Percentiles rank a stretch among this genome's conserved stretches.
Conservation (phyloP, 2,329 filamentous ascomycete genomes). For the Fulvia fulva region DNA sequence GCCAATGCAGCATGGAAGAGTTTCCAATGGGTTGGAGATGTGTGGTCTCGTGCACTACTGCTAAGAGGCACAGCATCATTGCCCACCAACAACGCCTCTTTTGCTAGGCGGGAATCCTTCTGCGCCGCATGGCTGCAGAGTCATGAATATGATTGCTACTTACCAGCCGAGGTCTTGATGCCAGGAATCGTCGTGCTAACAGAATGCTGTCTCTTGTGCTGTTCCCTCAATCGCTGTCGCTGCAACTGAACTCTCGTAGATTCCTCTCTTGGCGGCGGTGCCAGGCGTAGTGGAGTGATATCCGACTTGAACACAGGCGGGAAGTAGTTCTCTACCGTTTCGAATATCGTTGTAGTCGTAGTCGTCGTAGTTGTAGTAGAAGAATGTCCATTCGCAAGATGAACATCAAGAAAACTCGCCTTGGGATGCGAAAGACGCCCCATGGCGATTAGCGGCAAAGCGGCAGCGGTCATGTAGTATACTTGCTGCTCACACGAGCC, state of each 20-base stretch:
- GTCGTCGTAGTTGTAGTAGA: slow-evolving; percentile 12
- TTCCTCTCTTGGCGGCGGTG: slow-evolving; percentile 21
- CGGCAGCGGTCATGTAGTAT: background rate
- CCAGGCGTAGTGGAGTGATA: slow-evolving; percentile 18
- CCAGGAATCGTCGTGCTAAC: slow-evolving; percentile 32
- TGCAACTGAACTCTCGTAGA: slow-evolving; percentile 31
- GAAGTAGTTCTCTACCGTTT: slow-evolving; percentile 6
- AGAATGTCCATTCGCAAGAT: slow-evolving; percentile 19
- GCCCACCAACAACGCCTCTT: background rate
- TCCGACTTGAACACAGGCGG: slow-evolving; percentile 3
- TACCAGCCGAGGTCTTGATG: slow-evolving; percentile 36
- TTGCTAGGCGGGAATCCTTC: background rate
- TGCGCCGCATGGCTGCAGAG: background rate
- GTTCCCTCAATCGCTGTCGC: slow-evolving; percentile 26
- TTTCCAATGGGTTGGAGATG: too few species aligned
- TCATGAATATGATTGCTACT: slow-evolving; percentile 9
- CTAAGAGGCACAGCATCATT: background rate
- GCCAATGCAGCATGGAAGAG: background rate
- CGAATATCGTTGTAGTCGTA: slow-evolving; percentile 11
- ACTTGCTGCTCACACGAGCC: slow-evolving; percentile 1
- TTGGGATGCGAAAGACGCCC: slow-evolving; percentile 19
- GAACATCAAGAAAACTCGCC: slow-evolving; percentile 22
- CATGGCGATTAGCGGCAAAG: slow-evolving; percentile 14
- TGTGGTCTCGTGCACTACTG: background rate
- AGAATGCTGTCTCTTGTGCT: slow-evolving; percentile 19